These are phyloP conservation scores for Curvularia eragrostidis DNA, from an alignment of 2,329 filamentous ascomycete genomes.

Conservation along the genomic window DNA sequence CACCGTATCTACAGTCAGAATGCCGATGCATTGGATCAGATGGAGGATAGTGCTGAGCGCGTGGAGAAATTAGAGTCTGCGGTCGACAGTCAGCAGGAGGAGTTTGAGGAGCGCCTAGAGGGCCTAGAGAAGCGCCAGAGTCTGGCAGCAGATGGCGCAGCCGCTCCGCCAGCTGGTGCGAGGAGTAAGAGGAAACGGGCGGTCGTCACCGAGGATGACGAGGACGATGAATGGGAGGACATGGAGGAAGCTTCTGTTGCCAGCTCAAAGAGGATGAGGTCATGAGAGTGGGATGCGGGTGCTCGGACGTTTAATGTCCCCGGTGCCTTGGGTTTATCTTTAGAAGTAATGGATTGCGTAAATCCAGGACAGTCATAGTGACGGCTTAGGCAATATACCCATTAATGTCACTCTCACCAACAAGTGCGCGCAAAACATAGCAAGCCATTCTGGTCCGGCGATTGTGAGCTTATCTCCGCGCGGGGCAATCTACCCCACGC, in stretches of 20 bases:
- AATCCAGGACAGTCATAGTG: neutral
- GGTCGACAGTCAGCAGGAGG: slow-evolving; percentile 70
- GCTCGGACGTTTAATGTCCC: neutral
- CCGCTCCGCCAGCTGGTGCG: slow-evolving; percentile 18
- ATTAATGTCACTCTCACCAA: slow-evolving; percentile 1
- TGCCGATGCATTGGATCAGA: slow-evolving; percentile 70
- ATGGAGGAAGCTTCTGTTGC: slow-evolving; percentile 37
- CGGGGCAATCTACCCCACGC: slow-evolving; percentile 32
- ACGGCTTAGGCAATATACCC: slow-evolving; percentile 16
- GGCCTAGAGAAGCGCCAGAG: slow-evolving; percentile 48
- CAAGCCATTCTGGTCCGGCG: slow-evolving; percentile 2
- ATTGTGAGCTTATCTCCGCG: slow-evolving; percentile 17
- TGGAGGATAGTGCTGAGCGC: slow-evolving; percentile 69
- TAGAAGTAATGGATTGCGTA: too few species aligned
- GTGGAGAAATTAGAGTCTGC: slow-evolving; percentile 76
- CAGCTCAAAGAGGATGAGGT: slow-evolving; percentile 38
- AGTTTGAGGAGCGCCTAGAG: slow-evolving; percentile 73
- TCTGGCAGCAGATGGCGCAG: slow-evolving; percentile 27
- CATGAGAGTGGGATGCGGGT: slow-evolving; percentile 15
- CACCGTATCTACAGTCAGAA: slow-evolving; percentile 79
- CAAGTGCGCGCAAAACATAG: neutral
- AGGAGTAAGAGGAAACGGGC: slow-evolving; percentile 42
- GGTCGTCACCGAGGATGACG: slow-evolving; percentile 48
- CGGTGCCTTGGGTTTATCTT: neutral
- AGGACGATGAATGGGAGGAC: slow-evolving; percentile 49